Evolutionary conservation across 306 rosid species (phyloP), one percentile per base, ranked within the genome.

Genomic region (Pterocarpus santalinus): DNA sequence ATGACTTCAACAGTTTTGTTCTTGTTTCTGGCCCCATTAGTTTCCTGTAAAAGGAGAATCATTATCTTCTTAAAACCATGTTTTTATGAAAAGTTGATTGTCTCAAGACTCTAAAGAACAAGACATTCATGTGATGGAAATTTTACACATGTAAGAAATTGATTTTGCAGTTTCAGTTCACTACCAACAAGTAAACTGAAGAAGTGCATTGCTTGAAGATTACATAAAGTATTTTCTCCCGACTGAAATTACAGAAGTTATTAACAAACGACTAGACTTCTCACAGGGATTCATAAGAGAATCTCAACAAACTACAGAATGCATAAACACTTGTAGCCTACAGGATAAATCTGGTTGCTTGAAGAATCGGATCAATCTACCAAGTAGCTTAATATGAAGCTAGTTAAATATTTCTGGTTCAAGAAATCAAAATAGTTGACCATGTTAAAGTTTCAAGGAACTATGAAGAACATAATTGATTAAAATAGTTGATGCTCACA

Each of bases 31-130:
- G 80, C 82, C 47, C 78, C 87, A 85, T 82, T 39, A 53, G 52
- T 72, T 83, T 82, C 91, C 97, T 91, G 90, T 66, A 80, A 80
- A 64, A 78, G 39, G 13, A 70, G 77, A 72, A 65, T 72, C 5
- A 38, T 52, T 72, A 72, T 60, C 38, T 39, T 38, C 67, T 77
- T 64, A 78, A 57, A 66, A 46, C 58, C 53, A 8, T 57, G 73
- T 68, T 49, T 65, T 10, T 76, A 47, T 16, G 57, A 81, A 81
- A 4, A 3, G 65, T 58, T 39, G 52, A 72, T n/a, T 11, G 68
- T 38, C 51, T 65, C 75, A 76, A 41, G 43, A 51, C 32, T 41
- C 47, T 35, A 14, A 13, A 64, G 43, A 64, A 36, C 15, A 83
- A 58, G 28, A 82, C 55, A 80, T 64, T 16, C 71, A 44, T 15